phyloP scores from a whole-genome alignment of 179 eudicot species.

The Actinidia chinensis region DNA sequence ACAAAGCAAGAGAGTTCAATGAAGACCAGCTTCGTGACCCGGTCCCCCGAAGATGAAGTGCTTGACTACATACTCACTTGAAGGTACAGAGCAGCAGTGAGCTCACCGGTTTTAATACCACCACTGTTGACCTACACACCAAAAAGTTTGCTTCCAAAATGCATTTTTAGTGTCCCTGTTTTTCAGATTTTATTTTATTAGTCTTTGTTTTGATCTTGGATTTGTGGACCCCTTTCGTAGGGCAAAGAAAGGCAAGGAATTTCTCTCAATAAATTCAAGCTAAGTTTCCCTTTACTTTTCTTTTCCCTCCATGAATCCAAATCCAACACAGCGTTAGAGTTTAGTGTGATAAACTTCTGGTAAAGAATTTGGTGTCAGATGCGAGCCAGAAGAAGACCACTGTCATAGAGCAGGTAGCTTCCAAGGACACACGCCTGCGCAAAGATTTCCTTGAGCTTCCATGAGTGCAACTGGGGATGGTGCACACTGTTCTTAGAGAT shows the following conservation, averaged over 20 bases:
- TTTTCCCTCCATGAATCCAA: too few species aligned
- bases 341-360: constrained; percentile 32
- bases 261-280: too few species aligned
- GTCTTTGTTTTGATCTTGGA: too few species aligned
- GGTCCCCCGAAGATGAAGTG: constrained; percentile 87
- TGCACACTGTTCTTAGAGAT: constrained; percentile 88
- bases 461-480: constrained; percentile 81
- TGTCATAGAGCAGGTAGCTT: constrained; percentile 63
- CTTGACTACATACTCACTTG: constrained; percentile 96
- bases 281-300: too few species aligned
- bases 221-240: too few species aligned
- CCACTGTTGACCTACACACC: constrained; percentile 46
- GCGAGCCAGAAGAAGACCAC: constrained; percentile 77
- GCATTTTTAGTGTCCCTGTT: not conserved
- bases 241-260: too few species aligned
- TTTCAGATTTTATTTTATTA: not conserved
- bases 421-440: constrained; percentile 82
- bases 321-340: too few species aligned
- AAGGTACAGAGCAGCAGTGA: constrained; percentile 79
- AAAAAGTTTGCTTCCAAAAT: constrained; percentile 39
- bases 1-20: constrained; percentile 58
- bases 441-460: constrained; percentile 90
- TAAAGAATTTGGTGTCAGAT: constrained; percentile 57
- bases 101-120: constrained; percentile 42
- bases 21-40: constrained; percentile 88